Conservation (phyloP, 1,139 yeast species). For the Suhomyces chickasaworum region DNA sequence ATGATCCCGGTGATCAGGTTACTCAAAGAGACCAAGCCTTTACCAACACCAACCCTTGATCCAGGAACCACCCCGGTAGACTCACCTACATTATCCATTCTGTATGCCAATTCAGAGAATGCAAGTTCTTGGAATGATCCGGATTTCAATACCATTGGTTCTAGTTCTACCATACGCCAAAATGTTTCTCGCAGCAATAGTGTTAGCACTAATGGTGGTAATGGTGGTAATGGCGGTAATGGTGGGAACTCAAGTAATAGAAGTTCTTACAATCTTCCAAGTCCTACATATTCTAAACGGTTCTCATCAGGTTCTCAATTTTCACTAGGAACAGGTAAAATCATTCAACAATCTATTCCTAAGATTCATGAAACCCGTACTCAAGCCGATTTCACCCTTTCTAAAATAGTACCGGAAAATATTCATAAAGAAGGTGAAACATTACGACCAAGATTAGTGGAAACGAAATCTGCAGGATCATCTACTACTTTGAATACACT, state of each 20-base stretch:
- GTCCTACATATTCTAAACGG: conserved; percentile 45
- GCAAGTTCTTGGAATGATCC: conserved; percentile 16
- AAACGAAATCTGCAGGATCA: conserved; percentile 31
- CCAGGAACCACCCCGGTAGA: conserved; percentile 37
- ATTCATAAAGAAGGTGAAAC: conserved; percentile 9
- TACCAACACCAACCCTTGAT: conserved; percentile 56
- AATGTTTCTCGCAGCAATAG: conserved; percentile 20
- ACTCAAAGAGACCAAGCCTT: conserved; percentile 56
- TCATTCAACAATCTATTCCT: conserved; percentile 34
- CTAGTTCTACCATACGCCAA: conserved; percentile 9
- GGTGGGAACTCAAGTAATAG: conserved; percentile 9
- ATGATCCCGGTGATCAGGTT: conserved; percentile 54
- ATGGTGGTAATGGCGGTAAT: not conserved
- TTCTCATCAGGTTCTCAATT: conserved; percentile 43
- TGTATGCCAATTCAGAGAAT: conserved; percentile 19
- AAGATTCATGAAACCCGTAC: conserved; percentile 20
- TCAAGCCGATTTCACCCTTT: conserved; percentile 19
- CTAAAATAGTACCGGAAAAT: conserved; percentile 14
- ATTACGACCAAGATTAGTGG: conserved; percentile 35
- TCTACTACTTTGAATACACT: conserved; percentile 18
- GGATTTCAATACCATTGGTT: conserved; percentile 10
- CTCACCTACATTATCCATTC: conserved; percentile 38
- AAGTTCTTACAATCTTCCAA: conserved; percentile 28
- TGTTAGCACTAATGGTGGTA: conserved; percentile 15
- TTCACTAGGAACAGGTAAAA: conserved; percentile 48